Conservation (phyloP, 495 filamentous ascomycete species). For the Neurospora sp. region DNA sequence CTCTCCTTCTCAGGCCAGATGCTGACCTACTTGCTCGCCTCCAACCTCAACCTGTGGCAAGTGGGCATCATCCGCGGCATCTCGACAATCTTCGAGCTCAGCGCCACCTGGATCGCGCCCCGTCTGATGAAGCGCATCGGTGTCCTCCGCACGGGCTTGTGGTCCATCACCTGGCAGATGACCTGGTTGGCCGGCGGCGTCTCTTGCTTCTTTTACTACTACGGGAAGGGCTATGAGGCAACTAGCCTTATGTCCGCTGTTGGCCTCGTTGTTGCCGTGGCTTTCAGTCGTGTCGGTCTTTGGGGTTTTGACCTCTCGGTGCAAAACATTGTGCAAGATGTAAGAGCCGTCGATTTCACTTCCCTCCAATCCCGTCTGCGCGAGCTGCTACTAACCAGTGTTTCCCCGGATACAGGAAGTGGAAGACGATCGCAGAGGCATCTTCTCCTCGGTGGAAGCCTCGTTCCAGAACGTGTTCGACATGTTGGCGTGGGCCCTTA, state of each 20-base stretch:
- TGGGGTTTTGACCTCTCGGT: slow-evolving; percentile 60
- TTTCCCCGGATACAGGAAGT: slow-evolving; percentile 30
- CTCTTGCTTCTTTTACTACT: slow-evolving; percentile 32
- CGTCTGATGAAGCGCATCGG: slow-evolving; percentile 45
- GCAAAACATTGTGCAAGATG: slow-evolving; percentile 58
- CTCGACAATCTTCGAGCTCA: slow-evolving; percentile 33
- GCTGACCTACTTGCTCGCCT: slow-evolving; percentile 48
- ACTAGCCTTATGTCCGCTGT: slow-evolving; percentile 25
- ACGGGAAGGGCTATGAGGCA: slow-evolving; percentile 1
- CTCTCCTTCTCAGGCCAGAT: slow-evolving; percentile 50
- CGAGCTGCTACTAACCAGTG: not conserved
- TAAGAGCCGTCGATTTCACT: slow-evolving; percentile 16
- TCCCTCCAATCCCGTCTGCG: not conserved
- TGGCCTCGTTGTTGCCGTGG: slow-evolving; percentile 40
- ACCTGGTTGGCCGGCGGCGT: slow-evolving; percentile 35
- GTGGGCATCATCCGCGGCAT: slow-evolving; percentile 31
- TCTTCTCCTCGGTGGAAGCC: slow-evolving; percentile 53
- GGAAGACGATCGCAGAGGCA: slow-evolving; percentile 36
- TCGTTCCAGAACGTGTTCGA: slow-evolving; percentile 58
- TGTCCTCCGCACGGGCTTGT: slow-evolving; percentile 47
- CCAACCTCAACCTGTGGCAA: slow-evolving; percentile 20
- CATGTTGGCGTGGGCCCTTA: slow-evolving; percentile 49
- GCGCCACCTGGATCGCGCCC: slow-evolving; percentile 42
- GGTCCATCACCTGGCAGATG: slow-evolving; percentile 56
- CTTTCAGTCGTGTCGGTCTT: slow-evolving; percentile 52